phyloP scores from a whole-genome alignment of 768 basidiomycete species.

The Hygrophorus pudorinus region DNA sequence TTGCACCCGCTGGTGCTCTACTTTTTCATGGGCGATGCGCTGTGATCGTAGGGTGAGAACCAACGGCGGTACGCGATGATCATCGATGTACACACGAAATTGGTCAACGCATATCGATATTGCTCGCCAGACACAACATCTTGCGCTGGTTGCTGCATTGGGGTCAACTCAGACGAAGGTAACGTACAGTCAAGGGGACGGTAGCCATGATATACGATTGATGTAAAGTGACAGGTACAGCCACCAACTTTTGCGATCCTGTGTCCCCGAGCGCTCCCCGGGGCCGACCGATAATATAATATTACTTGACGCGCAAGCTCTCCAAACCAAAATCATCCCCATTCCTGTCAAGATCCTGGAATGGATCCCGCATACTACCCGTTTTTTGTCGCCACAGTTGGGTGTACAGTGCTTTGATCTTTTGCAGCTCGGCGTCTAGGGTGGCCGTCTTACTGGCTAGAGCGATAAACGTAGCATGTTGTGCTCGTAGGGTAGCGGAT shows the following conservation, averaged over 20 bases:
- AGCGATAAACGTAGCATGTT: constrained; percentile 67
- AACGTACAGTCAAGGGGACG: background rate
- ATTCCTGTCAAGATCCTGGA: constrained; percentile 38
- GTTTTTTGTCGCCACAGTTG: constrained; percentile 74
- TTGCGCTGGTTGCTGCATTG: constrained; percentile 12
- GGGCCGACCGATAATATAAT: too few relatives aligned
- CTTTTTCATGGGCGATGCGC: constrained; percentile 85
- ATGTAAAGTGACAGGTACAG: background rate
- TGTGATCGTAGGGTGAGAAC: constrained; percentile 16
- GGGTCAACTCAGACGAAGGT: background rate
- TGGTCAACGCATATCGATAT: constrained; percentile 75
- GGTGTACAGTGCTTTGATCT: constrained; percentile 64
- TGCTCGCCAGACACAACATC: constrained; percentile 50
- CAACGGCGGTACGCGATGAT: background rate
- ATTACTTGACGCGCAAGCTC: constrained; percentile 31
- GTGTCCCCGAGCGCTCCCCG: background rate
- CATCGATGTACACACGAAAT: constrained; percentile 46
- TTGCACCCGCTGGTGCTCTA: constrained; percentile 70
- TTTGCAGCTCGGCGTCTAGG: constrained; percentile 64
- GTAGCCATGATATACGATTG: background rate
- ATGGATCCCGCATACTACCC: constrained; percentile 78
- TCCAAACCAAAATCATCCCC: constrained; percentile 31
- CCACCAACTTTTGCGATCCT: background rate
- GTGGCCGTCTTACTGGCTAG: constrained; percentile 70
- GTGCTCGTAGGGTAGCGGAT: constrained; percentile 66